Percentiles rank a stretch among this genome's conserved stretches.
phyloP scores from a whole-genome alignment of 768 basidiomycete genomes.

The Naganishia randhawae region DNA sequence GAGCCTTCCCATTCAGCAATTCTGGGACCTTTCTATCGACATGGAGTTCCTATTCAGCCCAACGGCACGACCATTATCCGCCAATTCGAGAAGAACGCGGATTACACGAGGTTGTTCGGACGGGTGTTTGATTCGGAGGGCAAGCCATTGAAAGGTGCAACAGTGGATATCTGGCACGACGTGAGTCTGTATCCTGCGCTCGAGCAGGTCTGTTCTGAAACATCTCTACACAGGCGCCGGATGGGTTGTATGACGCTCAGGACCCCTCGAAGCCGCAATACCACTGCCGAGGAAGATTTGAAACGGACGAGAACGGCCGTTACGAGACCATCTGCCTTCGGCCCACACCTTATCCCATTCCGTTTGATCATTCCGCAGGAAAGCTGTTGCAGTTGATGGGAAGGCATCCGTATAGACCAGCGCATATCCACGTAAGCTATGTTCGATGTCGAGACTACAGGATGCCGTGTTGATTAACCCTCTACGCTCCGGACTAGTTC shows the following conservation, averaged over 20 bases:
- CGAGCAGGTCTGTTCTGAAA: neutral
- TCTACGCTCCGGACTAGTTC: constrained; percentile 29
- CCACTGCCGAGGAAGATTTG: constrained; percentile 38
- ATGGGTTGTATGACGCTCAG: constrained; percentile 40
- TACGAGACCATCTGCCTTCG: constrained; percentile 36
- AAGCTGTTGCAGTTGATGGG: constrained; percentile 20
- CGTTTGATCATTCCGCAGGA: constrained; percentile 33
- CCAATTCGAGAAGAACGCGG: constrained; percentile 30
- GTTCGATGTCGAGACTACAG: neutral
- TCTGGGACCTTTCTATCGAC: constrained; percentile 40
- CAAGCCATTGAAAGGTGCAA: constrained; percentile 37
- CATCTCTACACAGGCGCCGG: constrained; percentile 18
- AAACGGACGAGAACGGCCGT: constrained; percentile 37
- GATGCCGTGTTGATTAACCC: neutral
- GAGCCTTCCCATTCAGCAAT: constrained; percentile 31
- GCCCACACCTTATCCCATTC: constrained; percentile 40
- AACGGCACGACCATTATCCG: constrained; percentile 38
- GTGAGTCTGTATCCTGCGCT: constrained; percentile 1
- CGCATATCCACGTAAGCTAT: constrained; percentile 20
- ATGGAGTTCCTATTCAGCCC: constrained; percentile 29
- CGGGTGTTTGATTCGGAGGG: constrained; percentile 25
- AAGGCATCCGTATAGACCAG: constrained; percentile 19
- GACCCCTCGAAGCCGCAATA: constrained; percentile 38
- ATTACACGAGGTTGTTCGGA: constrained; percentile 32
- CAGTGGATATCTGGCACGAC: constrained; percentile 29